Base-by-base conservation (phyloP, 129 eudicot species). In the Centaurea solstitialis region DNA sequence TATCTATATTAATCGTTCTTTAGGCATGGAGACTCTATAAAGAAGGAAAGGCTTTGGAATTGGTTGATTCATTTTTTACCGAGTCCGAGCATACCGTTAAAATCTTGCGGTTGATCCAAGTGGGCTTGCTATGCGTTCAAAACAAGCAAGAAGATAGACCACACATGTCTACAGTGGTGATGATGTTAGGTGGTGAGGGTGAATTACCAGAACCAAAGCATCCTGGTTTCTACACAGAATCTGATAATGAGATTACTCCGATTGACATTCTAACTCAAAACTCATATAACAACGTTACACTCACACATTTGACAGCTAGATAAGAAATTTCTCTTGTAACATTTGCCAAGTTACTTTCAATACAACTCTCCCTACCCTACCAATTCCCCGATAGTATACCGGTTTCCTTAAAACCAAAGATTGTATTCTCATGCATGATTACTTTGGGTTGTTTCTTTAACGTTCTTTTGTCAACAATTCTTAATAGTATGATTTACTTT, bases 111-210 rank as follows among this genome's bases (percentile, higher is more conserved):
- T 76, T 72, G 8, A 69, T 82, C 20, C 72, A 82, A 13, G 81
- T 82, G 20, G 77, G 81, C 3, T 76, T 82, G 17, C 20, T 82
- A n/a, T 82, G 86, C 15, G 73, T 82, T 59, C 86, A 82, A 72
- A 72, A 70, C 11, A 70, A 62, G 61, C 73, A 81, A 38, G 73
- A 6, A 40, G 86, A 82, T 61, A 76, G 82, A 22, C 86, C 82
- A 13, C 26, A 61, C 50, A 82, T 82, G 50, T 39, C 82, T 40
- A 15, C 41, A 5, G 82, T 82, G 20, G 73, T 82, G 20, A 72
- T 70, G 62, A 70, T 82, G 82, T n/a, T 82, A 7, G 17, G 74
- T 9, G 71, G 78, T 9, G 82, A 82, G 24, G 77, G 73, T 76
- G 23, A 66, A 28, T 21, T 70, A 30, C 73, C 67, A 11, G 9